Evolutionary conservation across 2,329 filamentous ascomycete genomes (phyloP).

Genomic region (Pseudogymnoascus sp.): DNA sequence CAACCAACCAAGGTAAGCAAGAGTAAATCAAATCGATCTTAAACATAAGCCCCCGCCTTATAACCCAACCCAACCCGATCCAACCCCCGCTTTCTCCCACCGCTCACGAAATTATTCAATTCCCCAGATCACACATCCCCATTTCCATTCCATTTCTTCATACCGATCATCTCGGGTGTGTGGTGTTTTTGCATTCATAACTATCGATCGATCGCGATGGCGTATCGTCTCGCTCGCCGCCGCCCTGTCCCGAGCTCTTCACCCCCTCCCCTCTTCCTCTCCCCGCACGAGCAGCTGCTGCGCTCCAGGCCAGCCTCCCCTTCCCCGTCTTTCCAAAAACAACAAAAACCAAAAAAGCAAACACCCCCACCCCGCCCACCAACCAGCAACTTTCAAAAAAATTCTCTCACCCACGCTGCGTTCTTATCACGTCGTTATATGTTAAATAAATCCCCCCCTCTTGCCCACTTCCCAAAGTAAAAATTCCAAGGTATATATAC

Average conservation of each 20-base stretch:
- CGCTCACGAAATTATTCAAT: not conserved
- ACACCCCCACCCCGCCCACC: not conserved
- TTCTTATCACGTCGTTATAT: slow-evolving; percentile 1
- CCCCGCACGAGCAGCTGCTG: not conserved
- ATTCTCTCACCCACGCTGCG: not conserved
- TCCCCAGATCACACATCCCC: not conserved
- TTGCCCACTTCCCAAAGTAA: not conserved
- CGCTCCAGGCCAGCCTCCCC: not conserved
- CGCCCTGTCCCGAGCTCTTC: not conserved
- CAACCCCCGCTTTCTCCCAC: not conserved
- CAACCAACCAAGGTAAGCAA: not conserved
- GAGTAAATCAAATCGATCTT: not conserved
- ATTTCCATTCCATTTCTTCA: not conserved
- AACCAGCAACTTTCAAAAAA: not conserved
- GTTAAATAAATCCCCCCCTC: not conserved
- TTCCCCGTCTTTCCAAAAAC: not conserved
- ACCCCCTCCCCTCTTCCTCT: not conserved
- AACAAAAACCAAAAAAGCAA: not conserved
- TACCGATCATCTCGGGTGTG: not conserved
- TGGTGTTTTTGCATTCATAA: not conserved
- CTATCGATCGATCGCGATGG: not conserved
- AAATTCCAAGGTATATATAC: slow-evolving; percentile 3
- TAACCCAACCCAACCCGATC: not conserved
- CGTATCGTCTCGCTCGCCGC: not conserved
- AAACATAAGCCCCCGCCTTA: not conserved